Evolutionary conservation across 1,139 yeast species (phyloP).

Genomic region (Taphrina sp.): DNA sequence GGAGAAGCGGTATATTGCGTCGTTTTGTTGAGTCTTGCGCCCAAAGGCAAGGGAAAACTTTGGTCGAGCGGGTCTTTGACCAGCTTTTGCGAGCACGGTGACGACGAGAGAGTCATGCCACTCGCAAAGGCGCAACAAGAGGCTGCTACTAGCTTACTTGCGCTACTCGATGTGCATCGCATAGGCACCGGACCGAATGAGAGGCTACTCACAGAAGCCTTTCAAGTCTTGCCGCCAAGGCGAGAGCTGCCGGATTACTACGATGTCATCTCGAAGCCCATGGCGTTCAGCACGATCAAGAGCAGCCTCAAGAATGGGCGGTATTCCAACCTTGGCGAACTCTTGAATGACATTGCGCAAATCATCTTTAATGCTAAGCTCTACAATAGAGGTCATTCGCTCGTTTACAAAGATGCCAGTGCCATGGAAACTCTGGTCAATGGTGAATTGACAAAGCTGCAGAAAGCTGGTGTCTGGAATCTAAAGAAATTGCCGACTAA

Average conservation of each 20-base stretch:
- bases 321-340: conserved; percentile 64
- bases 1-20: too few relatives aligned
- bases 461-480: conserved; percentile 47
- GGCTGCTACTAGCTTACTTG: conserved; percentile 12
- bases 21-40: too few relatives aligned
- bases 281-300: conserved; percentile 76
- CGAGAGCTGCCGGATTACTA: conserved; percentile 68
- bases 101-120: conserved; percentile 2
- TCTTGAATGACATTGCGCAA: conserved; percentile 73
- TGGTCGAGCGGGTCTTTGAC: too few relatives aligned
- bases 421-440: conserved; percentile 63
- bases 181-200: conserved; percentile 7
- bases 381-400: conserved; percentile 69
- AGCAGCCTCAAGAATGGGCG: conserved; percentile 77
- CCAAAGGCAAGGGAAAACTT: too few relatives aligned
- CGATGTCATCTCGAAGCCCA: conserved; percentile 62
- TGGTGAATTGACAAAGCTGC: conserved; percentile 56
- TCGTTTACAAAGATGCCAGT: conserved; percentile 68
- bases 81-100: too few relatives aligned
- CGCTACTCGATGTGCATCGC: conserved; percentile 1
- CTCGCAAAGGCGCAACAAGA: conserved; percentile 20
- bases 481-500: conserved; percentile 56
- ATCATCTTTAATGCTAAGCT: conserved; percentile 87
- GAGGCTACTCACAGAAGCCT: conserved; percentile 41
- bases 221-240: conserved; percentile 80